phyloP scores from a whole-genome alignment of 345 rosid species.

The Citrus sinensis region DVS_A1.0 CM039166.1:25761501-25762000 shows the following conservation, averaged over 20 bases:
- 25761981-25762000: not conserved
- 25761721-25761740: not conserved
- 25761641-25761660: not conserved
- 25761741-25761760: not conserved
- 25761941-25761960: not conserved
- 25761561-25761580: not conserved
- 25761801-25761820: not conserved
- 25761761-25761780: not conserved
- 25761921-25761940: not conserved
- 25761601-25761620: constrained; percentile 1
- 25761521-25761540: constrained; percentile 31
- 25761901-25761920: not conserved
- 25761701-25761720: not conserved
- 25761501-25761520: constrained; percentile 56
- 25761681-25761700: not conserved
- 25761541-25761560: constrained; percentile 22
- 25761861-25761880: not conserved
- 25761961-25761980: not conserved
- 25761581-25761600: not conserved
- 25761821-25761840: not conserved
- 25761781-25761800: not conserved
- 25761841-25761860: not conserved
- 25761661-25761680: constrained; percentile 1
- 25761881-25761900: too few species aligned
- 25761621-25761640: not conserved